Base-by-base conservation (phyloP, 148 eudicot species). In the Camellia lanceoleosa region DNA sequence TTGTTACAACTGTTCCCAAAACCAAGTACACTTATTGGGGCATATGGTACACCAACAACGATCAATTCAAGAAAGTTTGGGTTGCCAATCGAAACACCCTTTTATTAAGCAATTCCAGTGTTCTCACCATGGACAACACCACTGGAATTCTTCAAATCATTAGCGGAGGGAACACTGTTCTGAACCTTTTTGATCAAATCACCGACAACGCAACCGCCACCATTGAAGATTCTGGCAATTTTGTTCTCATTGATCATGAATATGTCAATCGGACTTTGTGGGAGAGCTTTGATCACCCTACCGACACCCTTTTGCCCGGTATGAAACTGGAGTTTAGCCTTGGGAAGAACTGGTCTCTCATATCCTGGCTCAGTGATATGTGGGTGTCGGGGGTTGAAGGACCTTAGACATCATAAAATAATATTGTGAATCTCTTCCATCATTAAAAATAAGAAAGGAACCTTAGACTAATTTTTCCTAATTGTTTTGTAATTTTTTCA, bases 321-420 rank as follows among this genome's bases (percentile, higher is more conserved):
- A 72, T 72, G 75, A 72, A 72, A 72, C 75, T 72, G 4, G 75
- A 58, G 9, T 20, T 2, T 12, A 72, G 20, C 16, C 3, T 2
- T 23, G 19, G 16, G 60, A 59, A 52, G 43, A 52, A 23, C 12
- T 72, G 75, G 75, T 19, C 14, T 5, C 75, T 52, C 1, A 75
- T 84, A n/a, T 81, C 84, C 1, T 85, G 82, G 86, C 23, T 84
- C 14, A 72, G 55, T 20, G 42, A 59, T 7, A 23, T 23, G 30
- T 23, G 30, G 30, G 30, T 23, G 30, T 23, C 0, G 30, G 30
- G 30, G 30, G 30, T 23, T 23, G 30, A 23, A 0, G 30, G 30
- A 23, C 30, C 30, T 23, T 23, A 23, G 0, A 23, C 0, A 30
- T 30, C 38, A 30, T 30, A 30, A 30, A 30, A 30, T 30, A 30